A percentile compares a stretch with the other conserved stretches of the same genome.
phyloP scores from a whole-genome alignment of 495 filamentous ascomycete species.

The Copromyces sp. region DNA sequence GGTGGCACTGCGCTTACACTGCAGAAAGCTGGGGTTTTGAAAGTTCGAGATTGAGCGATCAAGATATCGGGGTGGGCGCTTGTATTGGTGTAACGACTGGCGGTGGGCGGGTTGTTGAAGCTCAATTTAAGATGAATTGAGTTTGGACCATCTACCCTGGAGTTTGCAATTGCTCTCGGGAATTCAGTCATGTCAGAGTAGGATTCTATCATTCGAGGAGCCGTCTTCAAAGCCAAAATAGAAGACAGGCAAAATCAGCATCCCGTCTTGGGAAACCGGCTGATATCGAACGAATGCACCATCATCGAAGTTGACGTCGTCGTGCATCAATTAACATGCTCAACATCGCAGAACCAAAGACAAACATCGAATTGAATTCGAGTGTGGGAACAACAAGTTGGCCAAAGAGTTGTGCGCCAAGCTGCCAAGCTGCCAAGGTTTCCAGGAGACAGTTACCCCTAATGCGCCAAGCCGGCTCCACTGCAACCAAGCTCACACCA shows the following conservation, averaged over 20 bases:
- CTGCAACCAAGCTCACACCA: background rate
- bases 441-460: background rate
- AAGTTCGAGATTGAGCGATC: background rate
- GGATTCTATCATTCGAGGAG: background rate
- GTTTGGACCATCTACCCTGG: background rate
- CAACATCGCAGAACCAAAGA: background rate
- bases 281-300: background rate
- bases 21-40: background rate
- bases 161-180: background rate
- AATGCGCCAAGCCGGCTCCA: background rate
- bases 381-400: background rate
- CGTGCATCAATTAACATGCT: background rate
- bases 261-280: background rate
- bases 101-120: background rate
- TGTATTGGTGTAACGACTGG: background rate
- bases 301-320: background rate
- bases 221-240: background rate
- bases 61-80: background rate
- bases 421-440: background rate
- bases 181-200: background rate
- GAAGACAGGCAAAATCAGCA: background rate
- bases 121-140: background rate
- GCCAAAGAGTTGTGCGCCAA: background rate
- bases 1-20: background rate
- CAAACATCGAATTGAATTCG: background rate